Evolutionary conservation across 75 land plant species (phyloP).

Genomic region (Isoetes taiwanensis): DNA sequence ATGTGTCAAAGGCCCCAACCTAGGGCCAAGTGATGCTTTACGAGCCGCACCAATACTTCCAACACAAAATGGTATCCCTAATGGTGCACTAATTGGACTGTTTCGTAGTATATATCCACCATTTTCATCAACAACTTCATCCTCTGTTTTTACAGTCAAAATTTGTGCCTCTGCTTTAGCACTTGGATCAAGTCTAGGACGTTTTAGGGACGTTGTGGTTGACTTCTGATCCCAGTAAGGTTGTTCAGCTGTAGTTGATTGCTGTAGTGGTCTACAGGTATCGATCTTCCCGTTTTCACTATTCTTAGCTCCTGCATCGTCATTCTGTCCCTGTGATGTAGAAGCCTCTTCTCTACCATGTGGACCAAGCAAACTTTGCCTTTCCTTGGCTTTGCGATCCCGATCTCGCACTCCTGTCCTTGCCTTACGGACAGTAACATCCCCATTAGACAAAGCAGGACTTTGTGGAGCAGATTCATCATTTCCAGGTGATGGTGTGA

Average conservation of each 20-base stretch:
- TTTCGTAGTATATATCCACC: conserved; percentile 33
- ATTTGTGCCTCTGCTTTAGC: conserved; percentile 21
- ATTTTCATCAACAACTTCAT: conserved; percentile 19
- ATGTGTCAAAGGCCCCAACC: conserved; percentile 12
- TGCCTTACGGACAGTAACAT: conserved; percentile 25
- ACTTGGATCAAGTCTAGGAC: conserved; percentile 47
- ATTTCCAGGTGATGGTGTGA: conserved; percentile 6
- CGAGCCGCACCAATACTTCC: conserved; percentile 23
- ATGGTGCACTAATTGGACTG: conserved; percentile 58
- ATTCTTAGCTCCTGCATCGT: conserved; percentile 9
- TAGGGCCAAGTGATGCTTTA: conserved; percentile 17
- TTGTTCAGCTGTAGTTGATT: conserved; percentile 29
- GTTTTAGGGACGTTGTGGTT: conserved; percentile 26
- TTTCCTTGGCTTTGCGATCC: conserved; percentile 22
- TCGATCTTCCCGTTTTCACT: conserved; percentile 44
- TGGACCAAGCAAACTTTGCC: conserved; percentile 44
- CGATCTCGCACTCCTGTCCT: conserved; percentile 20
- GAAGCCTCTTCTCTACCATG: conserved; percentile 10
- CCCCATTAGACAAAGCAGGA: conserved; percentile 35
- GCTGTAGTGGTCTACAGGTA: conserved; percentile 37
- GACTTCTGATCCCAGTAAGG: conserved; percentile 22
- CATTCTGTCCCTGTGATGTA: not conserved
- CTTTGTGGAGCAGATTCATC: conserved; percentile 15
- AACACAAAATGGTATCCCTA: conserved; percentile 53
- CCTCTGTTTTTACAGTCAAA: conserved; percentile 10